phyloP scores from a whole-genome alignment of 768 basidiomycete genomes.

The Tricholoma flavovirens region DNA sequence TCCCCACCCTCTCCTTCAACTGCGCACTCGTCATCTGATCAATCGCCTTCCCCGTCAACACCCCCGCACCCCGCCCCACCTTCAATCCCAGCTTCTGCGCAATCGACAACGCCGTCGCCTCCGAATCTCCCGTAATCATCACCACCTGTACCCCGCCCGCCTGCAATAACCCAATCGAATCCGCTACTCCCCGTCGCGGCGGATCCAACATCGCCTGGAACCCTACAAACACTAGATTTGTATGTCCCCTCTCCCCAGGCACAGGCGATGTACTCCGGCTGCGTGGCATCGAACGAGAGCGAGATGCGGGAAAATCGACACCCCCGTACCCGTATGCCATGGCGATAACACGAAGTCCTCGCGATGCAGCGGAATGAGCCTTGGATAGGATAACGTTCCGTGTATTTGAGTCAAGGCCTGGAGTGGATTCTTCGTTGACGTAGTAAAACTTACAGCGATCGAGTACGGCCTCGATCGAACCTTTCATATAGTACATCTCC shows the following conservation, averaged over 20 bases:
- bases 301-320: conserved; percentile 30
- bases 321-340: conserved; percentile 85
- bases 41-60: conserved; percentile 73
- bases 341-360: conserved; percentile 82
- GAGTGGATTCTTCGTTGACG: conserved; percentile 85
- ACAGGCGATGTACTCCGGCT: conserved; percentile 25
- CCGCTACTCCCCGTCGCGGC: conserved; percentile 88
- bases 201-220: conserved; percentile 97
- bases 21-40: conserved; percentile 80
- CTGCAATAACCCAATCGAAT: conserved; percentile 77
- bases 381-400: conserved; percentile 62
- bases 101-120: conserved; percentile 85
- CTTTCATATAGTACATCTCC: conserved; percentile 89
- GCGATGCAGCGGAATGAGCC: conserved; percentile 64
- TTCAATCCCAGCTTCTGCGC: conserved; percentile 80
- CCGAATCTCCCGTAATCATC: conserved; percentile 97
- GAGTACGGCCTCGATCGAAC: conserved; percentile 84
- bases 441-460: conserved; percentile 86
- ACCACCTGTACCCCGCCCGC: conserved; percentile 90
- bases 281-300: conserved; percentile 22
- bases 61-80: conserved; percentile 48
- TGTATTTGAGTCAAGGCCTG: conserved; percentile 64
- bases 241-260: conserved; percentile 25
- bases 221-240: conserved; percentile 80
- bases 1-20: conserved; percentile 75